These are phyloP conservation scores for Sparassis latifolia DNA, from an alignment of 1,284 basidiomycete genomes.

Conservation along the genomic window DNA sequence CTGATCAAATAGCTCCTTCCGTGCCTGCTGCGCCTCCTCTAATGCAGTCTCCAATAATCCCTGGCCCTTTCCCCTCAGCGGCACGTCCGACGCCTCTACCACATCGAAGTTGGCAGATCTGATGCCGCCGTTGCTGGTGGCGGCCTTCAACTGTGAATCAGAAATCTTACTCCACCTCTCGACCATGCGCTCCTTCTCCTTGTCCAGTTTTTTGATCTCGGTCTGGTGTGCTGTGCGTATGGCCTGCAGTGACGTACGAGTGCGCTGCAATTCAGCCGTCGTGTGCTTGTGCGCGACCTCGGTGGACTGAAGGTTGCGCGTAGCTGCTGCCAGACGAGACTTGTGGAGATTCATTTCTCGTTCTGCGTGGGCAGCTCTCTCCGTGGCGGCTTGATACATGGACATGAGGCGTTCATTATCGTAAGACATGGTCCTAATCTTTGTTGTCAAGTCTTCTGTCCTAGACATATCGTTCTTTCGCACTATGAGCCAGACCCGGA, in stretches of 20 bases:
- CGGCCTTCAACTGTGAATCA: constrained; percentile 56
- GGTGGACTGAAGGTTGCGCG: constrained; percentile 47
- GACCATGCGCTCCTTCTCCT: constrained; percentile 72
- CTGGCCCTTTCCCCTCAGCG: constrained; percentile 39
- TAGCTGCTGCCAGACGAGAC: constrained; percentile 49
- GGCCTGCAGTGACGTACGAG: constrained; percentile 54
- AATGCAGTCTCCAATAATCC: constrained; percentile 66
- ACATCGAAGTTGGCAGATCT: constrained; percentile 47
- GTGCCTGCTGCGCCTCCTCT: constrained; percentile 66
- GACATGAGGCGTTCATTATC: constrained; percentile 74
- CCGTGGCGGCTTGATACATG: constrained; percentile 51
- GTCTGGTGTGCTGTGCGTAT: constrained; percentile 61
- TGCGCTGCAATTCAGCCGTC: constrained; percentile 59
- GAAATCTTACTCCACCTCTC: constrained; percentile 72
- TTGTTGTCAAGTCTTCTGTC: constrained; percentile 73
- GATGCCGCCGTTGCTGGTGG: constrained; percentile 40
- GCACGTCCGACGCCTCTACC: constrained; percentile 39
- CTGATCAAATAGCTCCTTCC: constrained; percentile 63
- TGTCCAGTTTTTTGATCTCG: constrained; percentile 78
- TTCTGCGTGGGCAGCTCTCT: constrained; percentile 62
- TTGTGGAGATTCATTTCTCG: constrained; percentile 70
- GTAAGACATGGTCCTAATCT: constrained; percentile 73
- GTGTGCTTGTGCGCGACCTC: constrained; percentile 67
- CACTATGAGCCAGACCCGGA: too few relatives aligned
- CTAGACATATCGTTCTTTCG: constrained; percentile 71